Evolutionary conservation across 2,329 filamentous ascomycete species (phyloP), one percentile per base, ranked within the genome.

Genomic region (Penicillium sp.): DNA sequence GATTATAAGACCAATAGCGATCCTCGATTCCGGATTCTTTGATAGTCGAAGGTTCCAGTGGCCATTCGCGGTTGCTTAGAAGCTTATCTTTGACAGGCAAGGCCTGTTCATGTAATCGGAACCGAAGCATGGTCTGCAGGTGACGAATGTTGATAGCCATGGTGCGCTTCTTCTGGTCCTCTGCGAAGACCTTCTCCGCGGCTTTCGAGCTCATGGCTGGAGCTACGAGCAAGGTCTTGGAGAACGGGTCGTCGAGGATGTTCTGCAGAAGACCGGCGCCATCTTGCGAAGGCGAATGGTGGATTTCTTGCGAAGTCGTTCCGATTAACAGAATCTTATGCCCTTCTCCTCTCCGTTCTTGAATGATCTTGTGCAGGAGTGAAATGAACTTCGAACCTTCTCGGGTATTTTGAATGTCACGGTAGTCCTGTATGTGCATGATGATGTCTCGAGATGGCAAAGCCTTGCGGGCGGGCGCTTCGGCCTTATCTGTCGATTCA

Each of bases 341-440:
- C 4, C 90, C 90, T 33, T 81, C 77, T 46, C 79, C 77, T 76
- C 91, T 87, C 50, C 85, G 79, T 51, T 81, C 80, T 60, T 91
- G 85, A 22, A 95, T 81, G 6, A 87, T 76, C 40, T 81, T 79
- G 45, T 88, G 83, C 11, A 99, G 72, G 50, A 85, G 82, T 34
- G 77, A 74, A 7, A 96, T 72, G 28, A 97, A 80, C 18, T 80
- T 77, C 2, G 80, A 77, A 10, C 89, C 89, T 50, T 89, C 83
- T 5, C 79, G 68, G 0, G 87, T 84, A 63, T 80, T 80, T 59
- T 79, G 82, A 8, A 99, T 76, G 55, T 95, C 88, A 45, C 87
- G 83, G 62, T 89, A 87, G 65, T 97, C 89, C 64, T 87, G 82
- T 11, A 95, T 73, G 59, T 89, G 89, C 33, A 95, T 76, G 50